Evolutionary conservation across 495 filamentous ascomycete species (phyloP).

Genomic region (Talaromyces ruber): DNA sequence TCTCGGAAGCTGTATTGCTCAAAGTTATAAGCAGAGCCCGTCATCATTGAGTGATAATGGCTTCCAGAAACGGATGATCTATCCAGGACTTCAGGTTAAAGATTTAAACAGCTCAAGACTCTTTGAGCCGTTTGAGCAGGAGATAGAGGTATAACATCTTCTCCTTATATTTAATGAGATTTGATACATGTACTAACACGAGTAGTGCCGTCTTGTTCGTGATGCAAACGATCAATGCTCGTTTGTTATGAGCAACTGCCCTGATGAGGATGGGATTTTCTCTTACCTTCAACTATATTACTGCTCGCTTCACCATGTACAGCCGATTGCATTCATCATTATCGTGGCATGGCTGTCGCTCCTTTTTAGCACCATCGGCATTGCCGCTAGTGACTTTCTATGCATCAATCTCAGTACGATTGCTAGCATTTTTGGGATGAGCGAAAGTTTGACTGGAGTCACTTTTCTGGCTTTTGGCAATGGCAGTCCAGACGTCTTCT

Average conservation of each 20-base stretch:
- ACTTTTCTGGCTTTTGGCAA: conserved; percentile 98
- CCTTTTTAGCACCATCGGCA: conserved; percentile 95
- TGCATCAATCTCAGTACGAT: conserved; percentile 95
- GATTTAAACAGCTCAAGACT: not conserved
- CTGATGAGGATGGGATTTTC: conserved; percentile 78
- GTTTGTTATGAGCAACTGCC: conserved; percentile 74
- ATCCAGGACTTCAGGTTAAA: not conserved
- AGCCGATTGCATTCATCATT: conserved; percentile 68
- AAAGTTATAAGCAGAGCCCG: not conserved
- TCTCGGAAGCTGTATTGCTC: not conserved
- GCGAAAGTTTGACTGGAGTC: conserved; percentile 92
- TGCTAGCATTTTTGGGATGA: conserved; percentile 77
- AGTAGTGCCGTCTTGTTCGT: conserved; percentile 74
- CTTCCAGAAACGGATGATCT: not conserved
- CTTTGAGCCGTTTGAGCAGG: conserved; percentile 8
- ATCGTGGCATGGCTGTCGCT: conserved; percentile 79
- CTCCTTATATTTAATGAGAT: not conserved
- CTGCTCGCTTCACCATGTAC: conserved; percentile 61
- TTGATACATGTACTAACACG: conserved; percentile 13
- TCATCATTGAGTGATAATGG: not conserved
- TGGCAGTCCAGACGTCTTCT: conserved; percentile 98
- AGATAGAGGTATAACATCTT: conserved; percentile 26
- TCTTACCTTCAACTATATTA: conserved; percentile 92
- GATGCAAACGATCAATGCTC: conserved; percentile 71
- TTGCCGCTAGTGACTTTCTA: conserved; percentile 96